phyloP scores from a whole-genome alignment of 2,329 filamentous ascomycete species.

The Whalleya microplaca region DNA sequence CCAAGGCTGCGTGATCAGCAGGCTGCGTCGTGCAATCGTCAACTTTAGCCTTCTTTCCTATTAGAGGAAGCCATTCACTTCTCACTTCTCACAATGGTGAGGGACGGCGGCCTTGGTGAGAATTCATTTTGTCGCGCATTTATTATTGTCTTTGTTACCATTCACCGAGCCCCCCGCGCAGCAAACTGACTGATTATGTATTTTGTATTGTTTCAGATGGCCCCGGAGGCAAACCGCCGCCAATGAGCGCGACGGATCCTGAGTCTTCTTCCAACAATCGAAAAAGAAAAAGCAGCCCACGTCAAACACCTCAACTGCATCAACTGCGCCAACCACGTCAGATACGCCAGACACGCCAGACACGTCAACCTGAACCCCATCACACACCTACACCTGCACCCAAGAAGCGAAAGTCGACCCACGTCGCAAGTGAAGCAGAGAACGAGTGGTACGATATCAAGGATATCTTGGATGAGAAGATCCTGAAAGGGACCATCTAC shows the following conservation, averaged over 20 bases:
- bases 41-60: neutral
- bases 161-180: slow-evolving; percentile 2
- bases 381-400: slow-evolving; percentile 3
- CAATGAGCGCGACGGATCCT: slow-evolving; percentile 29
- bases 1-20: neutral
- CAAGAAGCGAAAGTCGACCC: slow-evolving; percentile 14
- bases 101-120: slow-evolving; percentile 30
- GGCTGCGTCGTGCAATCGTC: neutral
- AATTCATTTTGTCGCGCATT: slow-evolving; percentile 8
- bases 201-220: slow-evolving; percentile 23
- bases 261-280: slow-evolving; percentile 7
- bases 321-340: no score
- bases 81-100: slow-evolving; percentile 11
- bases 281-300: slow-evolving; percentile 1
- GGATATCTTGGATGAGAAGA: slow-evolving; percentile 44
- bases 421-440: slow-evolving; percentile 3
- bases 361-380: no score
- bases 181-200: slow-evolving; percentile 32
- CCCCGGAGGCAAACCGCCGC: slow-evolving; percentile 23
- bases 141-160: slow-evolving; percentile 2
- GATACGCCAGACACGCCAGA: no score
- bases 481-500: slow-evolving; percentile 33
- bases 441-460: slow-evolving; percentile 36
- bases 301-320: neutral
- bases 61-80: no score